Evolutionary conservation across 768 basidiomycete species (phyloP).

Genomic region (Tulasnella sp.): DNA sequence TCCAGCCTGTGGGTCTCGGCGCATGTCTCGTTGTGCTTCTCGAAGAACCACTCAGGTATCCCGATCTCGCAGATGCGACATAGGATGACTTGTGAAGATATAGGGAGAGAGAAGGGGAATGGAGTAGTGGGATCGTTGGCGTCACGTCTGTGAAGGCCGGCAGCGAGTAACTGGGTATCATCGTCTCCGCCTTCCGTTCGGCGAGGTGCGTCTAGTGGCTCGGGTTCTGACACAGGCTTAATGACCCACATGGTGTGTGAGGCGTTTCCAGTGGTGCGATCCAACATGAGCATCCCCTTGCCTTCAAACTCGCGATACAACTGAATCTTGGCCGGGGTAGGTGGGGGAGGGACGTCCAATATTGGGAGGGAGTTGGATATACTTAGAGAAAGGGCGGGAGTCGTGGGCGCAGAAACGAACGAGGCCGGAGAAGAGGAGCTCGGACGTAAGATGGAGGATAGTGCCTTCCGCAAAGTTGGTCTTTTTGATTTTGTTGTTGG

Average conservation of each 20-base stretch:
- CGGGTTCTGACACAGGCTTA: constrained; percentile 40
- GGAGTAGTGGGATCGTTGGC: constrained; percentile 45
- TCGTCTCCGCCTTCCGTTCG: background rate
- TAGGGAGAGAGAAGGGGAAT: constrained; percentile 65
- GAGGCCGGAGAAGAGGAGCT: constrained; percentile 11
- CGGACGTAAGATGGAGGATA: constrained; percentile 23
- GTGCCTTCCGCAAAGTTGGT: constrained; percentile 20
- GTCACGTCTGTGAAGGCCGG: constrained; percentile 23
- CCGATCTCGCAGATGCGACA: constrained; percentile 97
- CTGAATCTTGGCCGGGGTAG: constrained; percentile 24
- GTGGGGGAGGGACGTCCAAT: background rate
- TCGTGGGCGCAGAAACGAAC: background rate
- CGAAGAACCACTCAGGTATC: constrained; percentile 98
- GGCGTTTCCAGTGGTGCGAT: constrained; percentile 76
- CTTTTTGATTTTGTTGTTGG: background rate
- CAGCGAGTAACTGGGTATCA: constrained; percentile 20
- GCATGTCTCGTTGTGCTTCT: constrained; percentile 99
- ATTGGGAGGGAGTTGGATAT: background rate
- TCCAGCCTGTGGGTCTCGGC: constrained; percentile 93
- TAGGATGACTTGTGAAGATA: constrained; percentile 75
- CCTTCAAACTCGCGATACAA: constrained; percentile 84
- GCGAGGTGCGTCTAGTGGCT: background rate
- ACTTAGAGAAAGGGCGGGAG: constrained; percentile 21
- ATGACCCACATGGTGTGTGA: constrained; percentile 99
- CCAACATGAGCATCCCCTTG: constrained; percentile 97